A percentile compares a stretch with the other conserved stretches of the same genome.
Conservation (phyloP, 2,329 filamentous ascomycete species). For the Boeremia exigua region DNA sequence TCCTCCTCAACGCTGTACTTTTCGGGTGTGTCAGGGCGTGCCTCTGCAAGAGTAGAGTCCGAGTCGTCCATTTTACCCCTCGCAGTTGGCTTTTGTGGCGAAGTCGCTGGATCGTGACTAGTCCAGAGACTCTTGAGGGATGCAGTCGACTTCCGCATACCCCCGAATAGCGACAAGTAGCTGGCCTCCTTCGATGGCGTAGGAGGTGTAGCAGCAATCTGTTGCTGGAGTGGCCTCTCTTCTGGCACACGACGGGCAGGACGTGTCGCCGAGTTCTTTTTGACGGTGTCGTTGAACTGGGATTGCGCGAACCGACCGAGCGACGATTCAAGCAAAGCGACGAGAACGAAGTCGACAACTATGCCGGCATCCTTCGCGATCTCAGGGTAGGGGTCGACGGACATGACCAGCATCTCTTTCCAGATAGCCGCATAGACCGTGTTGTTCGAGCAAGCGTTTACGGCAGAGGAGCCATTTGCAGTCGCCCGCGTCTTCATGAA, state of each 20-base stretch:
- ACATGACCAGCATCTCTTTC: slow-evolving; percentile 90
- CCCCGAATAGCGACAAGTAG: slow-evolving; percentile 62
- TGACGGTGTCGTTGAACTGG: slow-evolving; percentile 74
- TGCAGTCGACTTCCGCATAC: slow-evolving; percentile 66
- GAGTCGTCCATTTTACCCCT: slow-evolving; percentile 63
- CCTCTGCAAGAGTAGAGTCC: slow-evolving; percentile 74
- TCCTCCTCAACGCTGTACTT: slow-evolving; percentile 73
- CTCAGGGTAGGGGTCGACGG: slow-evolving; percentile 92
- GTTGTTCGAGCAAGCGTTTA: slow-evolving; percentile 67
- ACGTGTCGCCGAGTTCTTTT: slow-evolving; percentile 52
- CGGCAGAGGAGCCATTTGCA: slow-evolving; percentile 11
- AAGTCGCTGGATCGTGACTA: slow-evolving; percentile 39
- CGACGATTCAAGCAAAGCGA: slow-evolving; percentile 76
- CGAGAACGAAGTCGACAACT: slow-evolving; percentile 86
- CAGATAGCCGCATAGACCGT: slow-evolving; percentile 93
- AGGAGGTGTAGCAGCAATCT: slow-evolving; percentile 54
- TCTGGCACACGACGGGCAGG: slow-evolving; percentile 48
- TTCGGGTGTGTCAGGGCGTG: slow-evolving; percentile 69
- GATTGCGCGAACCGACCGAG: slow-evolving; percentile 73
- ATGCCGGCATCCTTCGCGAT: slow-evolving; percentile 83
- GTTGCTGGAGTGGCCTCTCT: slow-evolving; percentile 49
- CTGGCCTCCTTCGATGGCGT: slow-evolving; percentile 62
- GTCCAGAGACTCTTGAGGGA: slow-evolving; percentile 68
- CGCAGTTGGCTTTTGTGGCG: slow-evolving; percentile 34
- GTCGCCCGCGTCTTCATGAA: slow-evolving; percentile 38